These are phyloP conservation scores for Elaeis guineensis DNA, from an alignment of 176 grass and related monocot genomes.

Conservation along the genomic window DNA sequence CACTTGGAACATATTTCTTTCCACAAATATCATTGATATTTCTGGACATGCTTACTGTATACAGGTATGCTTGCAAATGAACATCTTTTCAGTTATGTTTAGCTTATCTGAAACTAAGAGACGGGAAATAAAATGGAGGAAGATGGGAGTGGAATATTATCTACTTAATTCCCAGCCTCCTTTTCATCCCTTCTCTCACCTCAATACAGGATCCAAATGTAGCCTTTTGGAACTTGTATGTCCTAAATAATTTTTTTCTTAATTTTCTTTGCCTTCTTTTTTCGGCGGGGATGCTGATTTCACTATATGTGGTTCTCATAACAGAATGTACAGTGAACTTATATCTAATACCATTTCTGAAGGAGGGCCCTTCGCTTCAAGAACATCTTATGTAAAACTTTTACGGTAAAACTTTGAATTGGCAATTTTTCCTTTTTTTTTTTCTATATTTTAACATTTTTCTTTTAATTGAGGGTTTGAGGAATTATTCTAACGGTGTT, in stretches of 20 bases:
- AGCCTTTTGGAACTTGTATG: too few relatives aligned
- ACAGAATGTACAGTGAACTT: conserved; percentile 99
- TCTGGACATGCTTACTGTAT: conserved; percentile 97
- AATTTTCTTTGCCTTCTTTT: conserved; percentile 5
- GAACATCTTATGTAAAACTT: conserved; percentile 95
- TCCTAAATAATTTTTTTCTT: neutral
- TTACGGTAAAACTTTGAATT: conserved; percentile 44
- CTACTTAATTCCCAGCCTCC: too few relatives aligned
- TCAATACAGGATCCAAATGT: too few relatives aligned
- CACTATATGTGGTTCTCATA: conserved; percentile 11
- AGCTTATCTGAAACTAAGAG: too few relatives aligned
- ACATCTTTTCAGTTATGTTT: neutral
- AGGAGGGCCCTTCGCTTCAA: conserved; percentile 94
- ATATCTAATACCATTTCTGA: conserved; percentile 94
- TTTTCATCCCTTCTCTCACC: too few relatives aligned
- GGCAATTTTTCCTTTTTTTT: neutral
- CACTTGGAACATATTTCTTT: conserved; percentile 92
- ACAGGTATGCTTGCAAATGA: conserved; percentile 40
- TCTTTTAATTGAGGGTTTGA: neutral
- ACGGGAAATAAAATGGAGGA: too few relatives aligned
- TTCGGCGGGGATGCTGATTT: conserved; percentile 1
- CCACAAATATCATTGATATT: conserved; percentile 94
- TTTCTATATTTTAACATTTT: conserved; percentile 7
- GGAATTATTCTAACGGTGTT: neutral
- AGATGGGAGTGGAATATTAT: too few relatives aligned